phyloP scores from a whole-genome alignment of 208 protist genomes.

The Trichomonas vaginalis region DNA sequence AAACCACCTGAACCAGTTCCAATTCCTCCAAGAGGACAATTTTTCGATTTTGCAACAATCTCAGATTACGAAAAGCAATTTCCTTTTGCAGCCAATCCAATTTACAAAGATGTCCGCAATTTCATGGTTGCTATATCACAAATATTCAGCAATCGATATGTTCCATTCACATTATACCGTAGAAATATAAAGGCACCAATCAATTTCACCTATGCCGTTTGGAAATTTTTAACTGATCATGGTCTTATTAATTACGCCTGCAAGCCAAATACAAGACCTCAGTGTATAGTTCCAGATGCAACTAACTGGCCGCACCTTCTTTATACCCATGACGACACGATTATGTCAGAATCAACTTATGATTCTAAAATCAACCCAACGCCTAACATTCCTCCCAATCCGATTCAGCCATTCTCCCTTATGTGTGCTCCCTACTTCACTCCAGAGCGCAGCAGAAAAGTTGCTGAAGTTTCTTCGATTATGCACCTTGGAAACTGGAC shows the following conservation, averaged over 20 bases:
- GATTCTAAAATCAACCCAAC: neutral
- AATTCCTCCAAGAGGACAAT: neutral
- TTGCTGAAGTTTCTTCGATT: neutral
- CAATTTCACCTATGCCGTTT: neutral
- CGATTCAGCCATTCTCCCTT: neutral
- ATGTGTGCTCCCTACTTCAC: neutral
- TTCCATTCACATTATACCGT: neutral
- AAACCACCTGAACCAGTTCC: neutral
- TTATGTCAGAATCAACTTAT: neutral
- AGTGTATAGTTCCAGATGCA: neutral
- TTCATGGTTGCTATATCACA: neutral
- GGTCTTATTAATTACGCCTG: neutral
- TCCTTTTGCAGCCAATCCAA: neutral
- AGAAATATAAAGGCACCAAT: neutral
- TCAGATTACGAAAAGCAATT: neutral
- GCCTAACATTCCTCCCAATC: neutral
- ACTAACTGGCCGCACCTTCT: neutral
- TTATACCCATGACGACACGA: neutral
- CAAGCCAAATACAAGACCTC: neutral
- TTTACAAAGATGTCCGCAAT: neutral
- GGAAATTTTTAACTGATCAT: slow-evolving; percentile 7
- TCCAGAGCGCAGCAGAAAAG: neutral
- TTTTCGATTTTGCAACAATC: slow-evolving; percentile 12
- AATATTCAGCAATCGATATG: neutral
- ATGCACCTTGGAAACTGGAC: neutral